phyloP scores from a whole-genome alignment of 192 early-diverging fungal genomes.

The Polychytrium aggregatum region DNA sequence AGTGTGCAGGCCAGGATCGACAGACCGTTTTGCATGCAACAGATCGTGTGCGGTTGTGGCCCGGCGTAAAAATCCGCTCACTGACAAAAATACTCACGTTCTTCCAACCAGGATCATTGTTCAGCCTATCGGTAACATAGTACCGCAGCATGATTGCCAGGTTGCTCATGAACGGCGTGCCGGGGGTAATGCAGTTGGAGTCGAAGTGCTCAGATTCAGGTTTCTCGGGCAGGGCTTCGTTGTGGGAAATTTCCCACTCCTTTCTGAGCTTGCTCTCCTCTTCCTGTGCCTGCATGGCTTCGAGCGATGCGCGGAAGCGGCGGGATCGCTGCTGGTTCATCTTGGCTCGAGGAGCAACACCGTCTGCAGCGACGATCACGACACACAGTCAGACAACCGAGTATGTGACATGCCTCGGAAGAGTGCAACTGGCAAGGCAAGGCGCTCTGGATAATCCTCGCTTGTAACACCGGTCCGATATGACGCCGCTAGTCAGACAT shows the following conservation, averaged over 20 bases:
- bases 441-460: no score
- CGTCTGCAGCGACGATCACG: conserved; percentile 29
- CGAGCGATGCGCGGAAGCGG: conserved; percentile 89
- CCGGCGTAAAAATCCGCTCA: neutral
- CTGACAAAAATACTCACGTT: conserved; percentile 30
- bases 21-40: no score
- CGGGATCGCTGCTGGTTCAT: conserved; percentile 99
- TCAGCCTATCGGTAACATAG: conserved; percentile 80
- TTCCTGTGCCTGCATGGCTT: conserved; percentile 52
- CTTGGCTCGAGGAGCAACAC: conserved; percentile 96
- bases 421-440: neutral
- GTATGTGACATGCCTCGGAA: neutral
- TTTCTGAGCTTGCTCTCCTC: conserved; percentile 26
- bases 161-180: conserved; percentile 92
- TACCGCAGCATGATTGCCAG: conserved; percentile 78
- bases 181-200: conserved; percentile 97
- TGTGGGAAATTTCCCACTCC: conserved; percentile 31
- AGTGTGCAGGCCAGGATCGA: no score
- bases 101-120: conserved; percentile 83
- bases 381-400: neutral
- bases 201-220: conserved; percentile 70
- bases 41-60: no score
- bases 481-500: no score
- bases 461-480: no score
- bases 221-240: conserved; percentile 32